phyloP scores from a whole-genome alignment of 176 grass and related monocot species.

The Neostapfia colusana region DNA sequence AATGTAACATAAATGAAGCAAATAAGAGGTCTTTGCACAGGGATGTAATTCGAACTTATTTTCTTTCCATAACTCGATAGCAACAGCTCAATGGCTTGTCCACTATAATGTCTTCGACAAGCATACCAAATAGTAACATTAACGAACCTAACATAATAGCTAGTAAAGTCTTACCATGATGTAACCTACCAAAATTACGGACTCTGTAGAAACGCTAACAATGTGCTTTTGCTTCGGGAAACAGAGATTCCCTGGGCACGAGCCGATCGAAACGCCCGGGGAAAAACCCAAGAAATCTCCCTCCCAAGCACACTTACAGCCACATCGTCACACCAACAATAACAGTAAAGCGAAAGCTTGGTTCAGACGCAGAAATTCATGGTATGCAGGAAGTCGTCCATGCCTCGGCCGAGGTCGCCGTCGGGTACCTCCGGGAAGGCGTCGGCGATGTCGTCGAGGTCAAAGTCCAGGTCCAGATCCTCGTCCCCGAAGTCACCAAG shows the following conservation, averaged over 20 bases:
- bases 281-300: conserved; percentile 59
- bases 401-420: conserved; percentile 42
- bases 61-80: conserved; percentile 38
- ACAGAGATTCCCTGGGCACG: conserved; percentile 36
- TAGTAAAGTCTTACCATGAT: conserved; percentile 32
- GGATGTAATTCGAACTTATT: conserved; percentile 8
- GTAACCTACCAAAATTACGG: conserved; percentile 55
- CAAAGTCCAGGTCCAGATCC: conserved; percentile 33
- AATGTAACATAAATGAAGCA: neutral
- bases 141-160: neutral
- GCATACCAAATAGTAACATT: neutral
- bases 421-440: conserved; percentile 39
- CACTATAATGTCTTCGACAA: conserved; percentile 47
- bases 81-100: conserved; percentile 31
- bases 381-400: conserved; percentile 45
- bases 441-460: conserved; percentile 37
- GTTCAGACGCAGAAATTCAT: conserved; percentile 54
- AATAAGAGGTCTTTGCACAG: rapidly evolving
- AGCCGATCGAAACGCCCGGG: conserved; percentile 29
- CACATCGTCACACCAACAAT: conserved; percentile 33
- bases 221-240: neutral
- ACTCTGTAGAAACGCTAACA: conserved; percentile 22
- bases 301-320: conserved; percentile 21
- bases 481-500: conserved; percentile 37
- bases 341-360: conserved; percentile 14